phyloP scores from a whole-genome alignment of 2,329 filamentous ascomycete genomes.

The Fusarium aywerte region DNA sequence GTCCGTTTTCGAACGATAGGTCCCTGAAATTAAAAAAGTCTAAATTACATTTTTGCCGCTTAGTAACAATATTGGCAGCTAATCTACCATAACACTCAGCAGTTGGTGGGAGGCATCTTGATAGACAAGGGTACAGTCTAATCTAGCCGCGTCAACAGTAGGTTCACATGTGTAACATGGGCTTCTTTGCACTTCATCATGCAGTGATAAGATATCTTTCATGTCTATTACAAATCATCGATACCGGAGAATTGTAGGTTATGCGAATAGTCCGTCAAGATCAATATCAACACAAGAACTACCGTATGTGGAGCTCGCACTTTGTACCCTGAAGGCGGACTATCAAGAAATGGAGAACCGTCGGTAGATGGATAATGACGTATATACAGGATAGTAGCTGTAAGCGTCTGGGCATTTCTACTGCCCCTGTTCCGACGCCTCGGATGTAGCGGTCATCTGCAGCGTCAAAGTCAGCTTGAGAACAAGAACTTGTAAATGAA shows the following conservation, averaged over 20 bases:
- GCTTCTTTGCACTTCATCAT: background rate
- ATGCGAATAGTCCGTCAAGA: background rate
- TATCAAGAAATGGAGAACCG: background rate
- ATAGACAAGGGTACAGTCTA: background rate
- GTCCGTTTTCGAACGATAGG: background rate
- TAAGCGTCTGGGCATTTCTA: background rate
- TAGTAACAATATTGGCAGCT: constrained; percentile 1
- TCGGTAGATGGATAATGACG: background rate
- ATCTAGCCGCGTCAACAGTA: background rate
- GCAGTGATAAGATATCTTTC: background rate
- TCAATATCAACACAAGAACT: background rate
- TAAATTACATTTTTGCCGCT: constrained; percentile 7
- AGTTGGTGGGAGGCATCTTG: background rate
- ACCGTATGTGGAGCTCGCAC: background rate
- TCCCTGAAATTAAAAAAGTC: background rate
- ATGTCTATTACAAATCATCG: background rate
- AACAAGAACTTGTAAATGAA: background rate
- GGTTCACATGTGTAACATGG: background rate
- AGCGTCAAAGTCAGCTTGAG: background rate
- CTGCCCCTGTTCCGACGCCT: background rate
- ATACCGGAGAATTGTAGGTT: background rate
- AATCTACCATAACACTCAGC: too few species aligned
- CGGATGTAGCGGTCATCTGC: background rate
- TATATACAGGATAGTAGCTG: too few species aligned
- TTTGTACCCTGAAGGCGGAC: background rate